Evolutionary conservation across 441 rosid species (phyloP).

Genomic region (Populus hybrid): DNA sequence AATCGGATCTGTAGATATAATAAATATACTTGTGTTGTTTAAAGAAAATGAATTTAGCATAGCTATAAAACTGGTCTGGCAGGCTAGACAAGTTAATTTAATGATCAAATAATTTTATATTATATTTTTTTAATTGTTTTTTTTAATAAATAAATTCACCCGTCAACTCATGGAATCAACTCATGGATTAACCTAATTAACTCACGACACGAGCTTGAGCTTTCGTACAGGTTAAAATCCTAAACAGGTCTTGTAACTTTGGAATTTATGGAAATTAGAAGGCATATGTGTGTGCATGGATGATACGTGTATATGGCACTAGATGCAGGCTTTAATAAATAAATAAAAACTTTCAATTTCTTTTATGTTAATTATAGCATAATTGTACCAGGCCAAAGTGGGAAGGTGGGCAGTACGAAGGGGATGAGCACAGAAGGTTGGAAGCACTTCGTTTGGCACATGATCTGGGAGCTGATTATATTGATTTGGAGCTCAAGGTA

Average conservation of each 20-base stretch:
- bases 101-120: no score
- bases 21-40: no score
- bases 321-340: not conserved
- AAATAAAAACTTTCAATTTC: not conserved
- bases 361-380: constrained; percentile 16
- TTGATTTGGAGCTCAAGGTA: constrained; percentile 92
- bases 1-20: no score
- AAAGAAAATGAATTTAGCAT: no score
- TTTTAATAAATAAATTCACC: no score
- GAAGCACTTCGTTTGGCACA: constrained; percentile 69
- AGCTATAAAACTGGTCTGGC: no score
- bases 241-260: not conserved
- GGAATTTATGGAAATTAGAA: not conserved
- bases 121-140: no score
- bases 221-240: not conserved
- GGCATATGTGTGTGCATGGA: not conserved
- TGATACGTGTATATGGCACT: no score
- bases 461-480: constrained; percentile 86
- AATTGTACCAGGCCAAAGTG: constrained; percentile 56
- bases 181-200: no score
- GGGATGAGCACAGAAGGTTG: constrained; percentile 57
- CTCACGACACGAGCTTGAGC: not conserved
- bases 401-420: constrained; percentile 90
- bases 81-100: no score
- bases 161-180: no score